phyloP scores from a whole-genome alignment of 768 basidiomycete species.

The Coprinellus micaceus region DNA sequence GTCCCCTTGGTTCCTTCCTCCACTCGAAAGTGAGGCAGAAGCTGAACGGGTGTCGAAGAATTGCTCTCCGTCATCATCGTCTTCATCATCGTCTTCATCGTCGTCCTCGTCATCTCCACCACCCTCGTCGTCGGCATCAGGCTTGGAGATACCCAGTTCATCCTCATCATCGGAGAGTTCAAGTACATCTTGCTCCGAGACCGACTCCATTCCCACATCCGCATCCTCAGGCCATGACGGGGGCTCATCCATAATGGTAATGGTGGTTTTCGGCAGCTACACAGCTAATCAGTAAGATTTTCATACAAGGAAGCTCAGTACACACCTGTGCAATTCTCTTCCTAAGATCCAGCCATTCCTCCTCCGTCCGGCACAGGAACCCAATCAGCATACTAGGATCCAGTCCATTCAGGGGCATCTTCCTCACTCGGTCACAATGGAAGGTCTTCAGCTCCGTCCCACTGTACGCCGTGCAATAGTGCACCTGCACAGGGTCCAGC shows the following conservation, averaged over 20 bases:
- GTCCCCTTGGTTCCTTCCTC: conserved; percentile 24
- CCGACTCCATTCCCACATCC: conserved; percentile 75
- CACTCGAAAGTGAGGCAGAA: conserved; percentile 38
- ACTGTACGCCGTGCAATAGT: conserved; percentile 73
- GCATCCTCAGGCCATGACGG: conserved; percentile 77
- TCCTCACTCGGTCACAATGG: conserved; percentile 94
- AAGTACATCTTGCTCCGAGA: conserved; percentile 74
- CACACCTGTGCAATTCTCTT: conserved; percentile 69
- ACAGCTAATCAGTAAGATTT: background rate
- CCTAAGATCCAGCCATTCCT: conserved; percentile 82
- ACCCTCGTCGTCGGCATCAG: conserved; percentile 16
- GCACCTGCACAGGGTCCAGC: conserved; percentile 50
- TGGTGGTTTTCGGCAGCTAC: conserved; percentile 66
- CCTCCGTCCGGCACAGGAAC: conserved; percentile 79
- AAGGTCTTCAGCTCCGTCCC: conserved; percentile 77
- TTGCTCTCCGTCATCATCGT: conserved; percentile 43
- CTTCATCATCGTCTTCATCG: conserved; percentile 27
- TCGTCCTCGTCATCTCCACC: conserved; percentile 19
- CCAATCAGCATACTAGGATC: conserved; percentile 98
- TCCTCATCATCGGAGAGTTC: conserved; percentile 43
- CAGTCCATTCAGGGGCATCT: conserved; percentile 86
- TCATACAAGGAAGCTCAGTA: conserved; percentile 12
- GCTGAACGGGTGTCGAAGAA: conserved; percentile 48
- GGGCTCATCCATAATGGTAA: conserved; percentile 84
- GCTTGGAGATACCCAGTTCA: conserved; percentile 13